Evolutionary conservation across 768 basidiomycete species (phyloP).

Genomic region (Suillus tomentosus): DNA sequence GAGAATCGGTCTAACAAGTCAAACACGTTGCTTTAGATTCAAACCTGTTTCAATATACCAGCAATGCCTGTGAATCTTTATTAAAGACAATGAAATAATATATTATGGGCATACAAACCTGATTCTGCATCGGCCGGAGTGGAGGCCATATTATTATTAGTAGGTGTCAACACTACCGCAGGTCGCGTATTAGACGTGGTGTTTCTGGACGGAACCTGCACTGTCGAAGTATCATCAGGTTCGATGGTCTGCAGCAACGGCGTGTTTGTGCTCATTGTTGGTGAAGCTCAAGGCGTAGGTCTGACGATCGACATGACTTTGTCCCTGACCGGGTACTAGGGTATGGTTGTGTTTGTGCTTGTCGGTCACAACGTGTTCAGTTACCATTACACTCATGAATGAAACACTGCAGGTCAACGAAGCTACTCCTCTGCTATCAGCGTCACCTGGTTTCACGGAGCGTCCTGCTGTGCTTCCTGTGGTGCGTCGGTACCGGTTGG

Average conservation of each 20-base stretch:
- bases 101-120: conserved; percentile 41
- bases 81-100: conserved; percentile 8
- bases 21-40: conserved; percentile 3
- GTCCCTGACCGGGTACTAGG: not conserved
- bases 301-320: not conserved
- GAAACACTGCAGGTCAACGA: conserved; percentile 11
- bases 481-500: conserved; percentile 3
- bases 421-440: conserved; percentile 9
- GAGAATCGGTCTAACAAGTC: conserved; percentile 17
- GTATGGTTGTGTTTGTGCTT: conserved; percentile 11
- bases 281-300: conserved; percentile 2
- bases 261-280: conserved; percentile 55
- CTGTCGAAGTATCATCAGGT: conserved; percentile 64
- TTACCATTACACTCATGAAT: not conserved
- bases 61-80: conserved; percentile 52
- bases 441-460: not conserved
- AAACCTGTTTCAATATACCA: conserved; percentile 78
- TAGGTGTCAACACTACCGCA: conserved; percentile 61
- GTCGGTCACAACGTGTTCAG: not conserved
- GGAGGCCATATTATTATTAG: conserved; percentile 51
- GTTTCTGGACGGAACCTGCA: conserved; percentile 31
- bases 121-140: conserved; percentile 73
- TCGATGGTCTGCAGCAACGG: conserved; percentile 84
- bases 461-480: conserved; percentile 15
- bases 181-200: conserved; percentile 32